Evolutionary conservation across 2,329 filamentous ascomycete genomes (phyloP).

Genomic region (Fusarium albosuccineum): DNA sequence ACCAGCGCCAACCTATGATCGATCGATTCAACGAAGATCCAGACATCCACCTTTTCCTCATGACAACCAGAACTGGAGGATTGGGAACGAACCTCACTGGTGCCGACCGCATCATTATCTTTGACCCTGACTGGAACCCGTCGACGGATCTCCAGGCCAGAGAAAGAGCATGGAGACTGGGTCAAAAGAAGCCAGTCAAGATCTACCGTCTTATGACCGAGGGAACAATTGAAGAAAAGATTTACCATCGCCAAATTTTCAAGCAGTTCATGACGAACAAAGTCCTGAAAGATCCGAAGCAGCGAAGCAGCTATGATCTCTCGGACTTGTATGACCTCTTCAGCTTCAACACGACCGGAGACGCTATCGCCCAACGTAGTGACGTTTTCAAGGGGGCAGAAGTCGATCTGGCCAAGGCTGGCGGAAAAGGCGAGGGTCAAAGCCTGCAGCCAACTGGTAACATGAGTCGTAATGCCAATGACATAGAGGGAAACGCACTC

Average conservation of each 20-base stretch:
- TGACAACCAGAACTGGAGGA: conserved; percentile 96
- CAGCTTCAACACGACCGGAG: conserved; percentile 70
- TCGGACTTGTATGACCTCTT: conserved; percentile 94
- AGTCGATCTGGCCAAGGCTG: conserved; percentile 58
- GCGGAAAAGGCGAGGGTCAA: conserved; percentile 6
- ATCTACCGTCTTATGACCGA: conserved; percentile 99
- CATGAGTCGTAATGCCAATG: conserved; percentile 12
- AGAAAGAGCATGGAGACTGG: conserved; percentile 94
- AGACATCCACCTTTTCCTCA: conserved; percentile 85
- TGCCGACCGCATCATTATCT: conserved; percentile 96
- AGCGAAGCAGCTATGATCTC: conserved; percentile 90
- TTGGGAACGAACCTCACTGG: conserved; percentile 95
- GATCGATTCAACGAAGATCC: conserved; percentile 91
- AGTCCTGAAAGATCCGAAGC: conserved; percentile 92
- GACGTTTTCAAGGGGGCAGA: conserved; percentile 90
- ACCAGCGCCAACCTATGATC: conserved; percentile 88
- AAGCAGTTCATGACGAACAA: conserved; percentile 99
- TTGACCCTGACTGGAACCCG: conserved; percentile 98
- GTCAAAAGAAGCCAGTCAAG: conserved; percentile 93
- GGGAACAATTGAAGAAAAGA: conserved; percentile 98
- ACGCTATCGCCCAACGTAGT: conserved; percentile 78
- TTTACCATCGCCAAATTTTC: conserved; percentile 98
- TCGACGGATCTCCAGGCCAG: conserved; percentile 96
- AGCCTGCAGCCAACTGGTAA: conserved; percentile 24
- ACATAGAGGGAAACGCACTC: conserved; percentile 55